Evolutionary conservation across 2,329 filamentous ascomycete genomes (phyloP), one percentile per base, ranked within the genome.

Genomic region (Graphiopsis chlorocephala): DNA sequence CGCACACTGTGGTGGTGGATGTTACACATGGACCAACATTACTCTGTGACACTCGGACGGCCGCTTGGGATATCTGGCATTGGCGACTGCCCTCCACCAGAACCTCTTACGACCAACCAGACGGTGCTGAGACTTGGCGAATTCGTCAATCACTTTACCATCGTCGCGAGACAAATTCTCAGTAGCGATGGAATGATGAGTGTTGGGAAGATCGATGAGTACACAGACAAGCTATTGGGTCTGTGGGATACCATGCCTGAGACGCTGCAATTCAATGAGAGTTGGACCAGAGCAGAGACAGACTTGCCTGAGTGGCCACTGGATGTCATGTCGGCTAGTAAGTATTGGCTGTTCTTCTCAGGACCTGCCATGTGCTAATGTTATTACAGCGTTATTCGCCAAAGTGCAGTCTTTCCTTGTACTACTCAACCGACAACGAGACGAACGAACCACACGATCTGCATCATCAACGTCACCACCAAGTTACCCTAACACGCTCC

Each of bases 1-100:
- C 79, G 78, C 60, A 78, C 78, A 17, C 72, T 83, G 1, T 83
- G 81, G 81, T 83, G 81, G 81, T 82, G 81, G 79, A 80, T 83
- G 75, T 69, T 83, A n/a, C 80, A 82, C 65, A 80, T 83, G 76
- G 81, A 83, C 56, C 80, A 82, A 64, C 78, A 83, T 56, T 83
- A 82, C 66, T 82, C 80, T 0, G 81, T 83, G 71, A 82, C 79
- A 0, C 74, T 83, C 0, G 81, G 81, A 23, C 74, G 81, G 38
- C 81, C 81, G 1, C 70, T 83, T 11, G 81, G 81, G 0, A 83
- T 83, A 35, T 82, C 80, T 56, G 80, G 79, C 23, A 76, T 82
- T 33, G 81, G 81, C 15, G 81, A 83, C 64, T 83, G 81, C 65
- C 79, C 78, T 20, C 77, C 79, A 17, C 79, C 81, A 0, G 78